phyloP scores from a whole-genome alignment of 192 early-diverging fungal genomes.

The Allomyces macrogynus region DNA sequence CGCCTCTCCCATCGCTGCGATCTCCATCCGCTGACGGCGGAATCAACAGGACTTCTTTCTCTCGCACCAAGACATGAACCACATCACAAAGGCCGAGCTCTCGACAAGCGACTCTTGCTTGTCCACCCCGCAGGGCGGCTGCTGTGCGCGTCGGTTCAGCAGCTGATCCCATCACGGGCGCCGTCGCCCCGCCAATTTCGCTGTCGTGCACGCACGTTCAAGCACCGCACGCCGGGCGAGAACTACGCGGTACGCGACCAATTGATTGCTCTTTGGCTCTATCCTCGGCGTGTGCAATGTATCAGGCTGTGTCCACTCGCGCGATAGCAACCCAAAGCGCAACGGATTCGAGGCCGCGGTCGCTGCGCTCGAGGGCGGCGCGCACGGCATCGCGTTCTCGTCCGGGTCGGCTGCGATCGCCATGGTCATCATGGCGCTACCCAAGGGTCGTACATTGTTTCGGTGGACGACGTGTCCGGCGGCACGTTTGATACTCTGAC shows the following conservation, averaged over 20 bases:
- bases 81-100: no score
- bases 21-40: no score
- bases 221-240: constrained; percentile 75
- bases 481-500: constrained; percentile 73
- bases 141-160: constrained; percentile 84
- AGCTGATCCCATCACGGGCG: constrained; percentile 76
- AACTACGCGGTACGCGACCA: constrained; percentile 18
- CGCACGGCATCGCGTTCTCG: constrained; percentile 64
- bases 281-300: constrained; percentile 7
- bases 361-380: constrained; percentile 73
- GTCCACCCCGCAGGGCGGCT: constrained; percentile 30
- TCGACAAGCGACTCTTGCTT: neutral
- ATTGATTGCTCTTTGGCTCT: no score
- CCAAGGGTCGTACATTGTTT: constrained; percentile 53
- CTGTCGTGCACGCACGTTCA: constrained; percentile 94
- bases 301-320: constrained; percentile 50
- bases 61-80: no score
- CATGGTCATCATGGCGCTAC: constrained; percentile 48
- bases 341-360: constrained; percentile 61
- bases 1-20: no score
- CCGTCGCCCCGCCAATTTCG: constrained; percentile 88
- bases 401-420: constrained; percentile 66
- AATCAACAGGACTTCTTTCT: no score
- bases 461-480: constrained; percentile 77
- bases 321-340: constrained; percentile 61